Evolutionary conservation across 78 protist genomes (phyloP).

Genomic region (Emiliania huxleyi): DNA sequence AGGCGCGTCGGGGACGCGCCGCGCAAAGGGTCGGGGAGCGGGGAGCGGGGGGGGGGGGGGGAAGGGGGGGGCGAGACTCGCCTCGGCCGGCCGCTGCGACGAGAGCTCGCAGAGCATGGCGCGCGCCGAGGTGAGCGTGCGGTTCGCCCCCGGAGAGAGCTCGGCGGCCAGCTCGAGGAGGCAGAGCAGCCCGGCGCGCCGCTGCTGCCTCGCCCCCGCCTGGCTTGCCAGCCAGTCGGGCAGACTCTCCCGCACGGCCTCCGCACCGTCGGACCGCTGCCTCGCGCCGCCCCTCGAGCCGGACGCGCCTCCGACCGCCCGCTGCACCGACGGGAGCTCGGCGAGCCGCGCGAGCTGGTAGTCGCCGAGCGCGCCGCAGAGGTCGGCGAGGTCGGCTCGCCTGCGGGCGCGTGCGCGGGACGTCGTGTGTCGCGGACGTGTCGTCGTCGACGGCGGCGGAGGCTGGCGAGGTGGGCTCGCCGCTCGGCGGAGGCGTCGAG

Average conservation of each 20-base stretch:
- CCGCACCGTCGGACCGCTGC: too few species aligned
- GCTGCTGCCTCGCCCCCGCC: not conserved
- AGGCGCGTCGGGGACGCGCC: too few species aligned
- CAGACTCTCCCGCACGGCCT: not conserved
- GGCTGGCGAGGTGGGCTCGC: not conserved
- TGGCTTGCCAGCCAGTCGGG: not conserved
- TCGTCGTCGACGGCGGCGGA: not conserved
- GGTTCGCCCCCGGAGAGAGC: not conserved
- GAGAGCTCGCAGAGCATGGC: not conserved
- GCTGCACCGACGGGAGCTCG: not conserved
- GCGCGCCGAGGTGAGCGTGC: not conserved
- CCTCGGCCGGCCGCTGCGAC: not conserved
- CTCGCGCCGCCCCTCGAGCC: not conserved
- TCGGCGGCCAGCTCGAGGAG: not conserved
- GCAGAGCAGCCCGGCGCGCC: not conserved
- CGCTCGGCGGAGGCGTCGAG: not conserved
- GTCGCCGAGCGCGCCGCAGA: not conserved
- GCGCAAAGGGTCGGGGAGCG: not conserved
- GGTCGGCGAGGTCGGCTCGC: not conserved
- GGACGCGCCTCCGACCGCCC: not conserved
- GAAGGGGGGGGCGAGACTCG: not conserved
- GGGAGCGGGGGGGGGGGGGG: not conserved
- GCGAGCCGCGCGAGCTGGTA: not conserved
- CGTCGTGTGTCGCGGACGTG: not conserved
- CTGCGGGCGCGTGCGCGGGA: too few species aligned